Percentiles rank a stretch among this genome's conserved stretches.
phyloP scores from a whole-genome alignment of 805 yeast genomes.

The Sporopachydermia quercuum region DNA sequence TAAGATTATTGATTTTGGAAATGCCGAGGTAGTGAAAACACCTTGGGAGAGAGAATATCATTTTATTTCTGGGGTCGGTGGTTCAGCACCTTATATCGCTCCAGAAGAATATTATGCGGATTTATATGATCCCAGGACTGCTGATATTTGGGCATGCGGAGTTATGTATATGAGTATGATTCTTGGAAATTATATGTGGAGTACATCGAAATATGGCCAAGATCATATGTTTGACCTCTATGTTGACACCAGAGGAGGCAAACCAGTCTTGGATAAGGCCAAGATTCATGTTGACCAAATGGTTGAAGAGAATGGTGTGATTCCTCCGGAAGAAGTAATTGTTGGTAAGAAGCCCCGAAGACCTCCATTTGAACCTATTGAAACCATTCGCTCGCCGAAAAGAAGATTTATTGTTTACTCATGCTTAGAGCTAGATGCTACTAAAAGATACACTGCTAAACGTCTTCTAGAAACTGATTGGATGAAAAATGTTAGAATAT shows the following conservation, averaged over 20 bases:
- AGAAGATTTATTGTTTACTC: not conserved
- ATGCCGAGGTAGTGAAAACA: slow-evolving; percentile 79
- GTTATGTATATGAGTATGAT: slow-evolving; percentile 66
- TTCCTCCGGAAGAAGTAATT: slow-evolving; percentile 7
- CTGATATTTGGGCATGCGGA: slow-evolving; percentile 86
- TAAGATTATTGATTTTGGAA: slow-evolving; percentile 76
- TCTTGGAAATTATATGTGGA: slow-evolving; percentile 90
- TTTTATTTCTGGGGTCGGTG: slow-evolving; percentile 56
- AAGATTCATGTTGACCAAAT: not conserved
- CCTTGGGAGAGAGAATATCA: slow-evolving; percentile 75
- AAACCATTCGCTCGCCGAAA: not conserved
- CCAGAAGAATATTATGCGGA: slow-evolving; percentile 65
- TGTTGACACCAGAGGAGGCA: not conserved
- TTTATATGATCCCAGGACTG: slow-evolving; percentile 60
- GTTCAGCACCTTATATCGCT: slow-evolving; percentile 83
- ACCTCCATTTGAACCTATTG: not conserved
- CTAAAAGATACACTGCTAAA: not conserved
- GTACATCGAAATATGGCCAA: slow-evolving; percentile 48
- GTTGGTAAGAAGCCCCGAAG: slow-evolving; percentile 2
- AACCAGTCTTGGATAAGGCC: not conserved
- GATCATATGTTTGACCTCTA: slow-evolving; percentile 33
- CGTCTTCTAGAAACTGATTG: not conserved
- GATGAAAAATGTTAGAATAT: not conserved
- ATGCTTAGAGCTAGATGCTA: not conserved
- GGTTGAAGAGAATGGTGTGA: not conserved